A percentile compares a stretch with the other conserved stretches of the same genome.
phyloP scores from a whole-genome alignment of 805 yeast species.

The Ogataea corticis region DNA sequence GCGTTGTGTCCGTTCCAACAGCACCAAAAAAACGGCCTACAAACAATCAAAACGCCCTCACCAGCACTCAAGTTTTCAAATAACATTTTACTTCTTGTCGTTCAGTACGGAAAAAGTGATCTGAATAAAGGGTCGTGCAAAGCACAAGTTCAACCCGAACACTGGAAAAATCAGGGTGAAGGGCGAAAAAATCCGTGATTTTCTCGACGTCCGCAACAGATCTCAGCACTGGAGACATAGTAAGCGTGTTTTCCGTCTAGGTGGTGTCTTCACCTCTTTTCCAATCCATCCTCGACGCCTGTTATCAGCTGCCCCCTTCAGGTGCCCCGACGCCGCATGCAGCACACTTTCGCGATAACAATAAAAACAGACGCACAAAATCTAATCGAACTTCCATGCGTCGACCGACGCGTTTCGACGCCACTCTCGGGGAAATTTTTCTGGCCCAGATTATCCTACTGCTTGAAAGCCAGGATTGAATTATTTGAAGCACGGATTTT shows the following conservation, averaged over 20 bases:
- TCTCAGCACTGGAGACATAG: no score
- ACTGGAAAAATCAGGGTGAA: no score
- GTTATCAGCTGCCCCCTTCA: no score
- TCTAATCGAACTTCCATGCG: neutral
- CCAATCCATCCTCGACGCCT: no score
- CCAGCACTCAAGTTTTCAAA: conserved; percentile 1
- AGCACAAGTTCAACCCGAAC: no score
- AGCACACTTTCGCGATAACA: neutral
- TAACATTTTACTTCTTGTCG: conserved; percentile 2
- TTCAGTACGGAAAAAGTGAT: conserved; percentile 15
- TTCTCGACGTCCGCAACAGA: no score
- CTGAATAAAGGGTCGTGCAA: conserved; percentile 13
- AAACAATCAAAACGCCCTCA: neutral
- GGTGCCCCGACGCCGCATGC: no score
- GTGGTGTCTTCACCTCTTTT: no score
- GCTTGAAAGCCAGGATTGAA: neutral
- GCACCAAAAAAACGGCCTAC: neutral
- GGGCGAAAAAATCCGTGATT: no score
- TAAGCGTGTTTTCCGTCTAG: no score
- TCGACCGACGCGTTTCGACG: conserved; percentile 6
- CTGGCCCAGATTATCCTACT: conserved; percentile 3
- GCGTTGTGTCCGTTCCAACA: neutral
- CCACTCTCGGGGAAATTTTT: conserved; percentile 3
- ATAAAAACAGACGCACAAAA: neutral
- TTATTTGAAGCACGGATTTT: neutral